These are phyloP conservation scores for Citrus cavaleriei DNA, from an alignment of 345 rosid species.

Conservation along the genomic window DNA sequence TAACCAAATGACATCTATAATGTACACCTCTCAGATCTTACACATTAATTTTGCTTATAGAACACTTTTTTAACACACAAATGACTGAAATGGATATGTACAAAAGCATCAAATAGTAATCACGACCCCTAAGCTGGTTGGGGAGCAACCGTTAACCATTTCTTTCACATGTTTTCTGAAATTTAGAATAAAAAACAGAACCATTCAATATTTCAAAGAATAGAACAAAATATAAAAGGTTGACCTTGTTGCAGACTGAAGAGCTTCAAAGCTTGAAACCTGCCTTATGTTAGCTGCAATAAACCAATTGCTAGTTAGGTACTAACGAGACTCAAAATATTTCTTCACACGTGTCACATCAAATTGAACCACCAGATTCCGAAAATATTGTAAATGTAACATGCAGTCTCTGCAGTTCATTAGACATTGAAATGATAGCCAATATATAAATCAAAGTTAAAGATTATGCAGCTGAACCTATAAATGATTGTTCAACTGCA, in stretches of 20 bases:
- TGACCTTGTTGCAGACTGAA: slow-evolving; percentile 29
- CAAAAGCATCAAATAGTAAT: not conserved
- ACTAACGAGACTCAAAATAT: not conserved
- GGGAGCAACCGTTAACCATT: not conserved
- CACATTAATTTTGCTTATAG: not conserved
- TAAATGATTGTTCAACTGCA: not conserved
- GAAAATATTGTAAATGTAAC: not conserved
- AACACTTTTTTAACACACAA: not conserved
- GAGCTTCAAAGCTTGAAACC: slow-evolving; percentile 34
- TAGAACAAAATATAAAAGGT: not conserved
- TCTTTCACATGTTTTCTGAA: not conserved
- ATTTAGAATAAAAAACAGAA: not conserved
- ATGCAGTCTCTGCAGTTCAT: not conserved
- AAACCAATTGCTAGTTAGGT: not conserved
- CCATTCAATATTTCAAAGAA: slow-evolving; percentile 1
- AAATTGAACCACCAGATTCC: not conserved
- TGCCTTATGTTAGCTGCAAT: slow-evolving; percentile 34
- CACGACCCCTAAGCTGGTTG: not conserved
- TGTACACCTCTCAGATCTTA: not conserved
- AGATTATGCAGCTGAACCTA: not conserved
- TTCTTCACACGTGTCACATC: not conserved
- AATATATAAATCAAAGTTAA: not conserved
- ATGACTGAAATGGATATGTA: not conserved
- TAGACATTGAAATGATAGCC: not conserved
- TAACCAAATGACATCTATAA: not conserved